These are phyloP conservation scores for Yarrowia osloensis DNA, from an alignment of 805 yeast species.

Conservation along the genomic window DNA sequence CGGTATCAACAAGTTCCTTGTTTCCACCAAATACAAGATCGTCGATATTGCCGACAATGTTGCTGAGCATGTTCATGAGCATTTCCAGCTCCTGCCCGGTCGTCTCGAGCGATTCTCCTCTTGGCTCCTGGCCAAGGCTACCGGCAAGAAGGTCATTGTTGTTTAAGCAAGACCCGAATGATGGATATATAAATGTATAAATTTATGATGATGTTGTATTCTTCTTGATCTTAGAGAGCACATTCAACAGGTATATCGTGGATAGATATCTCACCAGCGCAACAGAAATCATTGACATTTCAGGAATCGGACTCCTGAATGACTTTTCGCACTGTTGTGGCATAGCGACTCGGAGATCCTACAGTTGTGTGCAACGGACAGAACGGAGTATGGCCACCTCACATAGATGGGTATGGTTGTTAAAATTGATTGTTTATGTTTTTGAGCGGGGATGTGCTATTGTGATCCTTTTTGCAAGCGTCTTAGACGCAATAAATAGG, in stretches of 20 bases:
- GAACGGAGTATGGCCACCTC: too few relatives aligned
- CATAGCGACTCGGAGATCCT: too few relatives aligned
- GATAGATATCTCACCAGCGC: too few relatives aligned
- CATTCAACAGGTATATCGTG: too few relatives aligned
- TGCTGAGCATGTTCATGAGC: conserved; percentile 23
- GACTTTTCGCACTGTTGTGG: too few relatives aligned
- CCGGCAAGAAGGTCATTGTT: conserved; percentile 31
- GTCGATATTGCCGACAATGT: neutral
- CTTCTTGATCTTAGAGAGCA: neutral
- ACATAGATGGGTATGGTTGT: too few relatives aligned
- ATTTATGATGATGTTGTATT: conserved; percentile 6
- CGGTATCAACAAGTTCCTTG: neutral
- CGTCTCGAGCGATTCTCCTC: conserved; percentile 27
- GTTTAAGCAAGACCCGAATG: neutral
- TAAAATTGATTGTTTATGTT: too few relatives aligned
- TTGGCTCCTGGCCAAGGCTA: conserved; percentile 27
- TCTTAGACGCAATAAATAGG: conserved; percentile 3
- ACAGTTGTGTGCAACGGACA: too few relatives aligned
- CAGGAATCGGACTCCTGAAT: too few relatives aligned
- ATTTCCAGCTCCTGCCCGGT: conserved; percentile 21
- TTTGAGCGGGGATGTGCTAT: too few relatives aligned
- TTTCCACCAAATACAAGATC: conserved; percentile 9
- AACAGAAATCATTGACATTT: too few relatives aligned
- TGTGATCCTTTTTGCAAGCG: too few relatives aligned
- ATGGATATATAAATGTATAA: conserved; percentile 7